Conservation (phyloP, 2,329 filamentous ascomycete genomes). For the Colletotrichum noveboracense region DNA sequence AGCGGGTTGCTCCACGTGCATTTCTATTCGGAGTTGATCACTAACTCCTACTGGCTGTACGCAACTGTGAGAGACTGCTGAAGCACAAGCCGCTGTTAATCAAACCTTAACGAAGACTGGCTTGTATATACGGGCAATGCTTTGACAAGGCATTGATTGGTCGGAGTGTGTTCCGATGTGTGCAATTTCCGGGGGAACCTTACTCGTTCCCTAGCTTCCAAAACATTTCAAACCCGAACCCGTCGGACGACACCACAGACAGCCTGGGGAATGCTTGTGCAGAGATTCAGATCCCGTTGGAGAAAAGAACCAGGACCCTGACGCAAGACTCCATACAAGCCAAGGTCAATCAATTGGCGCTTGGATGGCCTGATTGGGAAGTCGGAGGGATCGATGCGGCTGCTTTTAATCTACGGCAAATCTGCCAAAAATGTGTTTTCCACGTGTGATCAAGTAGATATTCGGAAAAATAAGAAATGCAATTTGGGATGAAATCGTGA, state of each 20-base stretch:
- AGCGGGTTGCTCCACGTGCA: not conserved
- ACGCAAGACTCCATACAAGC: not conserved
- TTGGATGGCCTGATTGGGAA: not conserved
- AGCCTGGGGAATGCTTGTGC: not conserved
- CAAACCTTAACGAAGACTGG: not conserved
- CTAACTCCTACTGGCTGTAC: not conserved
- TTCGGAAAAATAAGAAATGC: not conserved
- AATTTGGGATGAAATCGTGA: not conserved
- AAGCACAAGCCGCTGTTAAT: not conserved
- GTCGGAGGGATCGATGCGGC: not conserved
- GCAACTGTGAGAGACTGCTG: not conserved
- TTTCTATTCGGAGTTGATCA: not conserved
- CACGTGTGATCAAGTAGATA: not conserved
- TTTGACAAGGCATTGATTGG: not conserved
- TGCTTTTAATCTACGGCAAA: not conserved
- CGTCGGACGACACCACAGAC: not conserved
- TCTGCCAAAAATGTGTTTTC: not conserved
- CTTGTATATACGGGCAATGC: not conserved
- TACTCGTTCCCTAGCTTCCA: not conserved
- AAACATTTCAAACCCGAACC: not conserved
- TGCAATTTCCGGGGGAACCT: not conserved
- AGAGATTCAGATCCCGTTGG: not conserved
- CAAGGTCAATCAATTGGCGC: not conserved
- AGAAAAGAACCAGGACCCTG: not conserved
- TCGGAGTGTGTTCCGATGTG: not conserved